Conservation (phyloP, 2,329 filamentous ascomycete genomes). For the Pseudogymnoascus sp. region DNA sequence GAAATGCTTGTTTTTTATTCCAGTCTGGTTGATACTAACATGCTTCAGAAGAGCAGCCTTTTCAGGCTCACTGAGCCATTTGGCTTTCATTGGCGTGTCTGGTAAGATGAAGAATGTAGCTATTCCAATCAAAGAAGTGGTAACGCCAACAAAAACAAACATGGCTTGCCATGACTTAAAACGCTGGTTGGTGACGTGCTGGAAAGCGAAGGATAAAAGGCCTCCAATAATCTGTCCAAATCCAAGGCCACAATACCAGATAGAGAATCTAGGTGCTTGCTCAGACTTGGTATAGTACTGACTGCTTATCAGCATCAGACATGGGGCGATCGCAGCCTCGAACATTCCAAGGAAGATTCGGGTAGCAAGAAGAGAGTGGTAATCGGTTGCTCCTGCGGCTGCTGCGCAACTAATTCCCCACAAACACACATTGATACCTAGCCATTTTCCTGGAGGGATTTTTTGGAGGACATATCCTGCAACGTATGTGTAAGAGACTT, state of each 20-base stretch:
- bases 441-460: constrained; percentile 53
- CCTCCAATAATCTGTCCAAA: constrained; percentile 18
- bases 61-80: constrained; percentile 32
- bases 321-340: constrained; percentile 26
- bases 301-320: constrained; percentile 29
- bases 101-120: constrained; percentile 40
- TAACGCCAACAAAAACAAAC: constrained; percentile 14
- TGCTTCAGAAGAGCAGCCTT: constrained; percentile 41
- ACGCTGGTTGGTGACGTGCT: constrained; percentile 15
- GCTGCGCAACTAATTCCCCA: constrained; percentile 52
- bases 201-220: constrained; percentile 18
- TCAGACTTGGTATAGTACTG: constrained; percentile 32
- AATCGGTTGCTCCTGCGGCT: constrained; percentile 47
- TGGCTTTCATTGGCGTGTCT: constrained; percentile 40
- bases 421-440: constrained; percentile 49
- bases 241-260: constrained; percentile 23
- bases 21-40: constrained; percentile 47
- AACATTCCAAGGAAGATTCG: constrained; percentile 42
- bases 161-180: constrained; percentile 18
- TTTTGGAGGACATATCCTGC: constrained; percentile 51
- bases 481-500: neutral
- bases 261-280: constrained; percentile 29
- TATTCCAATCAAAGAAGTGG: constrained; percentile 24
- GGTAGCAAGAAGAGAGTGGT: constrained; percentile 46
- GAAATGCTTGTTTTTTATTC: constrained; percentile 43